These are phyloP conservation scores for Candida maesae DNA, from an alignment of 805 yeast species.

Conservation along the genomic window DNA sequence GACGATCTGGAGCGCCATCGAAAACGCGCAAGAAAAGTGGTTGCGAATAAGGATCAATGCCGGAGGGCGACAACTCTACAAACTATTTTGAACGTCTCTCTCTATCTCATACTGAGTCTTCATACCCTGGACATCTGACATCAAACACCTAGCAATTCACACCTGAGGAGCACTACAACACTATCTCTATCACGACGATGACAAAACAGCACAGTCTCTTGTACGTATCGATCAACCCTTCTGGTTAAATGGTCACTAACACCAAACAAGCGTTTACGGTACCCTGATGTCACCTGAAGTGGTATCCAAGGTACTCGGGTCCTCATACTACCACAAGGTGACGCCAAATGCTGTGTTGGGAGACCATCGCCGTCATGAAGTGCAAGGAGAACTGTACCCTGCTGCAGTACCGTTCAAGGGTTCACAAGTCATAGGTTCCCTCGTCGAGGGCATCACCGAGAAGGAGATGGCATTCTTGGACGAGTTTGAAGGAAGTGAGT, in stretches of 20 bases:
- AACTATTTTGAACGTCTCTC: too few relatives aligned
- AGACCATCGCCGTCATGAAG: conserved; percentile 5
- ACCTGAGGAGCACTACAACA: neutral
- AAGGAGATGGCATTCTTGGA: conserved; percentile 9
- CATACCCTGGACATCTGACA: too few relatives aligned
- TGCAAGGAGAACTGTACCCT: conserved; percentile 12
- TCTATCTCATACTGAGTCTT: too few relatives aligned
- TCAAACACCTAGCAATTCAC: too few relatives aligned
- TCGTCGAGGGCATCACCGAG: conserved; percentile 7
- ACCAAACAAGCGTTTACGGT: conserved; percentile 12
- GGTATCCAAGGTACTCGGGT: conserved; percentile 5
- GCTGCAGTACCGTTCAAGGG: conserved; percentile 6
- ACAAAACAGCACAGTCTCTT: conserved; percentile 1
- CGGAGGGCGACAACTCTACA: too few relatives aligned
- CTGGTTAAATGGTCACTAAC: neutral
- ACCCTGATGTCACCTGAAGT: conserved; percentile 10
- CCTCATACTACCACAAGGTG: neutral
- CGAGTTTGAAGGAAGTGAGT: conserved; percentile 14
- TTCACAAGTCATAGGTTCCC: conserved; percentile 3
- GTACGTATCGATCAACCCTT: neutral
- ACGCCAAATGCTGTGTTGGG: conserved; percentile 1
- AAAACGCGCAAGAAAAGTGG: too few relatives aligned
- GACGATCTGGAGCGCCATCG: too few relatives aligned
- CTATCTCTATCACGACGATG: neutral
- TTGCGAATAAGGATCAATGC: neutral